A percentile compares a stretch with the other conserved stretches of the same genome.
Conservation (phyloP, 2,329 filamentous ascomycete species). For the Colletotrichum melonis region DNA sequence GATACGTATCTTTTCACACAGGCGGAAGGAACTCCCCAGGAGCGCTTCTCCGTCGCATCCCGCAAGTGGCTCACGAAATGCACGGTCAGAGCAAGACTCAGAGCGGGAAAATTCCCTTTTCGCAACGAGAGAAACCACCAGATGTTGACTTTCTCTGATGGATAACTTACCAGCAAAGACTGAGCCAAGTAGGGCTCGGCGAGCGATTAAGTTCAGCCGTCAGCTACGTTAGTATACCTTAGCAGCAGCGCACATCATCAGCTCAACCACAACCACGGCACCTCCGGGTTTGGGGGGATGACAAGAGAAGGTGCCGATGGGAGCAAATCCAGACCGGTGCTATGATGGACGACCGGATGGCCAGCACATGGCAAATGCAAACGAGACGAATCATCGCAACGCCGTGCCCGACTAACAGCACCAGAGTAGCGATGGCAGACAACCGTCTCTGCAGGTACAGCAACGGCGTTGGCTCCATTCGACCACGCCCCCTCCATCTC, state of each 20-base stretch:
- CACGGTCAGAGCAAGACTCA: background rate
- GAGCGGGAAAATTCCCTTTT: background rate
- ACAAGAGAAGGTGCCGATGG: constrained; percentile 1
- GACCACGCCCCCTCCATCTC: constrained; percentile 31
- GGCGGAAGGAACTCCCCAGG: background rate
- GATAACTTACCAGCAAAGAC: background rate
- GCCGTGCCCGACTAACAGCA: background rate
- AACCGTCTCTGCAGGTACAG: constrained; percentile 24
- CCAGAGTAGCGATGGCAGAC: background rate
- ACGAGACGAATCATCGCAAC: constrained; percentile 33
- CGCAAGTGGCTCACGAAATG: background rate
- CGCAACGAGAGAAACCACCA: background rate
- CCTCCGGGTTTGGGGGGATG: background rate
- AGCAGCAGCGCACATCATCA: background rate
- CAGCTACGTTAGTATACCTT: background rate
- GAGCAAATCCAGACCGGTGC: constrained; percentile 7
- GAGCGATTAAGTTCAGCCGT: background rate
- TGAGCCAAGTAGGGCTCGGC: background rate
- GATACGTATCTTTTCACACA: background rate
- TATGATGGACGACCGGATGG: constrained; percentile 22
- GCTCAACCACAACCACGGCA: constrained; percentile 16
- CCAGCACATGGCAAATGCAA: constrained; percentile 23
- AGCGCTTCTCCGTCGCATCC: background rate
- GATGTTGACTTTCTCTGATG: background rate
- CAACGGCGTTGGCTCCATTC: background rate